A percentile compares a stretch with the other conserved stretches of the same genome.
These are phyloP conservation scores for Cordia subcordata DNA, from an alignment of 257 asterid genomes.

Conservation along the genomic window DNA sequence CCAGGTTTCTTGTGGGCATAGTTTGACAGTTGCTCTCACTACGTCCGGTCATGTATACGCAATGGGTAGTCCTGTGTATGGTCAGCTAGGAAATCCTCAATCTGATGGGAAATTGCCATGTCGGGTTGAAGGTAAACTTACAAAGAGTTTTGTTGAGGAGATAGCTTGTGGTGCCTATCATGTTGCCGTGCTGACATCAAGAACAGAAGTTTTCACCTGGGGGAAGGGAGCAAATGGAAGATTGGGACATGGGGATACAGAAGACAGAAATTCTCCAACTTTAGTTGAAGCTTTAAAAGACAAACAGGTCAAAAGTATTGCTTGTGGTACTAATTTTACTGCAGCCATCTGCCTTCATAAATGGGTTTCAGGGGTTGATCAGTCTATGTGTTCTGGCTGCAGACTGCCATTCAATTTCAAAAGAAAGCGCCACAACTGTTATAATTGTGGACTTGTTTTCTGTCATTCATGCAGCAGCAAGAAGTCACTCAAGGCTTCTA, in stretches of 20 bases:
- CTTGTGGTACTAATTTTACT: conserved; percentile 87
- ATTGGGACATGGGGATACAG: conserved; percentile 86
- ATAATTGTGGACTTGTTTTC: conserved; percentile 87
- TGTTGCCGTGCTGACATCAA: conserved; percentile 80
- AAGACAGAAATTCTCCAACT: conserved; percentile 72
- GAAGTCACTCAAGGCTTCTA: conserved; percentile 85
- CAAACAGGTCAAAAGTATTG: conserved; percentile 87
- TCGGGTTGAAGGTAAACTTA: conserved; percentile 78
- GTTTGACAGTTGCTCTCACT: conserved; percentile 85
- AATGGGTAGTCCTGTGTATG: conserved; percentile 92
- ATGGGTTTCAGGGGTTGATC: conserved; percentile 88
- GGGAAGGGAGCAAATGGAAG: conserved; percentile 95
- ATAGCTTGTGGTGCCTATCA: conserved; percentile 95
- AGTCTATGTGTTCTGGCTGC: conserved; percentile 94
- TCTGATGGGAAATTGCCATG: conserved; percentile 81
- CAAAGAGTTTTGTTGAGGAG: conserved; percentile 74
- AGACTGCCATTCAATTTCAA: conserved; percentile 81
- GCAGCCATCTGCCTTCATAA: conserved; percentile 88
- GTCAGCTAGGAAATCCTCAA: conserved; percentile 84
- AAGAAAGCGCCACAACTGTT: conserved; percentile 93
- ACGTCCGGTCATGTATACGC: conserved; percentile 85
- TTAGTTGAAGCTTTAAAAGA: conserved; percentile 83
- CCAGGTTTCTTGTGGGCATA: conserved; percentile 92
- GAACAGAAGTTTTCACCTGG: conserved; percentile 94
- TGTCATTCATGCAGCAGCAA: conserved; percentile 93